phyloP scores from a whole-genome alignment of 768 basidiomycete genomes.

The Lactarius hatsudake region DNA sequence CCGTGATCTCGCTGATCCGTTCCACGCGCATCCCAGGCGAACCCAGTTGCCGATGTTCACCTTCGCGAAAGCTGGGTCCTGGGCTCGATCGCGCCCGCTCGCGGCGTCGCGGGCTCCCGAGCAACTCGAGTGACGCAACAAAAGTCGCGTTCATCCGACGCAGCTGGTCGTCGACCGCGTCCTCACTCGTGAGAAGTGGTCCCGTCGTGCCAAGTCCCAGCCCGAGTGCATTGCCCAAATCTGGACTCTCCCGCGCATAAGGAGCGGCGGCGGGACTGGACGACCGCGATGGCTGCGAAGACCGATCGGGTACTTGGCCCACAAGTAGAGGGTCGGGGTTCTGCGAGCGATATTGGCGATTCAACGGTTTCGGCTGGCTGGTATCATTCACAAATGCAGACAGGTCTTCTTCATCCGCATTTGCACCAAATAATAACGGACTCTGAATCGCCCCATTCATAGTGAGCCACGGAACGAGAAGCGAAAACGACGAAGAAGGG shows the following conservation, averaged over 20 bases:
- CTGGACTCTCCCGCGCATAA: constrained; percentile 22
- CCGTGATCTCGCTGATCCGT: constrained; percentile 28
- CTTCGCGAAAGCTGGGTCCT: constrained; percentile 16
- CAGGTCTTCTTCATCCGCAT: constrained; percentile 73
- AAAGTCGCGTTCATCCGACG: constrained; percentile 68
- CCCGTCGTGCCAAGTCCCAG: constrained; percentile 36
- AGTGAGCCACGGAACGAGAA: constrained; percentile 10
- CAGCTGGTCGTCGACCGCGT: constrained; percentile 64
- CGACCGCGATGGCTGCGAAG: constrained; percentile 7
- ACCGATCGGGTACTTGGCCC: constrained; percentile 11
- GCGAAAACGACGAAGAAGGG: constrained; percentile 10
- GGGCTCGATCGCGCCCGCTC: constrained; percentile 30
- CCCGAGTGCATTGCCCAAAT: constrained; percentile 30
- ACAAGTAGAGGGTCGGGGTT: constrained; percentile 15
- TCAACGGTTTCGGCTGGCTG: constrained; percentile 63
- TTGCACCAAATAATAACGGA: constrained; percentile 46
- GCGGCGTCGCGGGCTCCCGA: constrained; percentile 39
- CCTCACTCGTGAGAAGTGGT: constrained; percentile 61
- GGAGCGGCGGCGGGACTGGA: constrained; percentile 14
- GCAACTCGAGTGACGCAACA: constrained; percentile 57
- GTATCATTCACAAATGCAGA: constrained; percentile 77
- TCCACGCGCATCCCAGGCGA: constrained; percentile 22
- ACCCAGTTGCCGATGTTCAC: constrained; percentile 8
- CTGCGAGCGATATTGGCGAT: constrained; percentile 28
- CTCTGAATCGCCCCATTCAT: constrained; percentile 28